phyloP scores from a whole-genome alignment of 129 eudicot genomes.

The Pseudognaphalium luteoalbum region DNA sequence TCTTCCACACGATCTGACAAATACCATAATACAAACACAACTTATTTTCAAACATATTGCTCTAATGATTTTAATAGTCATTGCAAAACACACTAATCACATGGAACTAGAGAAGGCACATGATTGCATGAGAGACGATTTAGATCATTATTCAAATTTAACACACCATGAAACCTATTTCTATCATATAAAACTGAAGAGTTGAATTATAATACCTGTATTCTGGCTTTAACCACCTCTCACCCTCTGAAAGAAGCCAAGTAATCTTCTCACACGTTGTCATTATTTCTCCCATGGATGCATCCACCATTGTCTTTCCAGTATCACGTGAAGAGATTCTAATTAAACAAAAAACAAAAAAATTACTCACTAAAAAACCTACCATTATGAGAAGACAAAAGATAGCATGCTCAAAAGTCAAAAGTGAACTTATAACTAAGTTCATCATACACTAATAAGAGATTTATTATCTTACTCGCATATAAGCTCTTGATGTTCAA shows the following conservation, averaged over 20 bases:
- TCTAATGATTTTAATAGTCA: constrained; percentile 1
- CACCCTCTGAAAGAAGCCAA: constrained; percentile 98
- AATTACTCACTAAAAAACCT: constrained; percentile 24
- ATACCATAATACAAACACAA: constrained; percentile 8
- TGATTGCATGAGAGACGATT: not conserved
- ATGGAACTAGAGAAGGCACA: constrained; percentile 8
- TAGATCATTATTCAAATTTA: not conserved
- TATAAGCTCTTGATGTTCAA: constrained; percentile 96
- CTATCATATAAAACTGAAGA: constrained; percentile 1
- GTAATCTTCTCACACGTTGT: constrained; percentile 97
- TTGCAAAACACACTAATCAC: constrained; percentile 2
- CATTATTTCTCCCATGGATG: constrained; percentile 97
- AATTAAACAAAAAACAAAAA: constrained; percentile 15
- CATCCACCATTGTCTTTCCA: constrained; percentile 98
- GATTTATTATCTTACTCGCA: constrained; percentile 85
- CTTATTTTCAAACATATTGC: constrained; percentile 2
- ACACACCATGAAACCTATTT: constrained; percentile 8
- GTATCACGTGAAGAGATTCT: constrained; percentile 97
- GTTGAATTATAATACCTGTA: constrained; percentile 50
- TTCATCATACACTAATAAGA: not conserved
- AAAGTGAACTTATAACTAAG: constrained; percentile 4
- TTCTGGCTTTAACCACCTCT: constrained; percentile 93
- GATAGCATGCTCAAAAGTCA: constrained; percentile 18
- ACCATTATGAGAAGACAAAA: not conserved
- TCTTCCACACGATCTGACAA: constrained; percentile 77